These are phyloP conservation scores for Davidsoniella virescens DNA, from an alignment of 2,329 filamentous ascomycete species.

Conservation along the genomic window DNA sequence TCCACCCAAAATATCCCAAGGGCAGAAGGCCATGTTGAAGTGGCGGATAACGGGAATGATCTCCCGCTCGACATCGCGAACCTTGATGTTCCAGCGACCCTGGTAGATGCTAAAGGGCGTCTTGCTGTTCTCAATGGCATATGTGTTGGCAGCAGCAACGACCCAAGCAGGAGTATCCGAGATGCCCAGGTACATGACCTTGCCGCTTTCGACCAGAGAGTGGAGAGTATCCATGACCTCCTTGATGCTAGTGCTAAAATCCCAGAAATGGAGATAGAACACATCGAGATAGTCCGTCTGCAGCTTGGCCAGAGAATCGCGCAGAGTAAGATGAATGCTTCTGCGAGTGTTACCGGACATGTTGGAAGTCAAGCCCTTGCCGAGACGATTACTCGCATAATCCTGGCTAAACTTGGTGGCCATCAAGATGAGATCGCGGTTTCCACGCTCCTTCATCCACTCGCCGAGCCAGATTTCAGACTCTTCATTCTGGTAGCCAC, in stretches of 20 bases:
- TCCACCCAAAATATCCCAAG: slow-evolving; percentile 43
- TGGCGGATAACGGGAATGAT: slow-evolving; percentile 27
- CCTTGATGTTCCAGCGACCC: slow-evolving; percentile 22
- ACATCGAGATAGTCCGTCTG: slow-evolving; percentile 29
- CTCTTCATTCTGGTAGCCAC: slow-evolving; percentile 40
- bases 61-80: slow-evolving; percentile 25
- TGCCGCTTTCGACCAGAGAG: slow-evolving; percentile 25
- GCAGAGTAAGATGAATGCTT: slow-evolving; percentile 26
- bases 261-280: slow-evolving; percentile 30
- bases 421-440: slow-evolving; percentile 36
- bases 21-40: slow-evolving; percentile 34
- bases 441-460: slow-evolving; percentile 33
- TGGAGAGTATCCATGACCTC: slow-evolving; percentile 29
- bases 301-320: slow-evolving; percentile 29
- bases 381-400: slow-evolving; percentile 24
- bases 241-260: slow-evolving; percentile 25
- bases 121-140: slow-evolving; percentile 21
- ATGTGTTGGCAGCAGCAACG: slow-evolving; percentile 24
- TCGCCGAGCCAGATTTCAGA: slow-evolving; percentile 42
- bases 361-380: slow-evolving; percentile 25
- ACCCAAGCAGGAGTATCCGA: slow-evolving; percentile 27
- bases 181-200: slow-evolving; percentile 26
- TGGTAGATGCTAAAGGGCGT: slow-evolving; percentile 26
- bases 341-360: slow-evolving; percentile 27
- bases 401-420: slow-evolving; percentile 40